phyloP scores from a whole-genome alignment of 805 yeast genomes.

The Saturnispora besseyi region DNA sequence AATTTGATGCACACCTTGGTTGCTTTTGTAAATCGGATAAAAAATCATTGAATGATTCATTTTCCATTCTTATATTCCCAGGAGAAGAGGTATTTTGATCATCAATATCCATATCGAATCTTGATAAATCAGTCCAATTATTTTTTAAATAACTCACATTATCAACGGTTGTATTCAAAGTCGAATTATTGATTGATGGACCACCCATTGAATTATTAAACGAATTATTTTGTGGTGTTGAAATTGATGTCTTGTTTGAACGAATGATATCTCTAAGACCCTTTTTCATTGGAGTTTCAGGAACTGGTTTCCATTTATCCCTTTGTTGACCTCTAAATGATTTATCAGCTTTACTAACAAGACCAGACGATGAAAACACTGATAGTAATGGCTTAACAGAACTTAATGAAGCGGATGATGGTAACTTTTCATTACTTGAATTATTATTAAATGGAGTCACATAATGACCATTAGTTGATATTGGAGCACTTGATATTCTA shows the following conservation, averaged over 20 bases:
- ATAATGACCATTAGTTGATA: slow-evolving; percentile 4
- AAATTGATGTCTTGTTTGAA: slow-evolving; percentile 9
- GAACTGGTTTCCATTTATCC: slow-evolving; percentile 31
- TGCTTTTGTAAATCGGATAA: slow-evolving; percentile 34
- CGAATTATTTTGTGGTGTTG: slow-evolving; percentile 6
- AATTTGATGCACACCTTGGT: slow-evolving; percentile 23
- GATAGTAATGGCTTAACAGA: slow-evolving; percentile 79
- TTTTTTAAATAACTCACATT: slow-evolving; percentile 7
- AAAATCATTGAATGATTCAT: slow-evolving; percentile 18
- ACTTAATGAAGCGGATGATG: slow-evolving; percentile 50
- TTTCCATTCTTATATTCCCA: slow-evolving; percentile 14
- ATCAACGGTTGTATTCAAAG: slow-evolving; percentile 3
- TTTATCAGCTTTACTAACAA: slow-evolving; percentile 46
- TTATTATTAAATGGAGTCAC: slow-evolving; percentile 3
- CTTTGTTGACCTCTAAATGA: slow-evolving; percentile 30
- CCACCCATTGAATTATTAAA: slow-evolving; percentile 4
- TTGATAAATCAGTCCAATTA: slow-evolving; percentile 1
- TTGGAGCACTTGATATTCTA: slow-evolving; percentile 4
- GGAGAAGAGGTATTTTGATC: slow-evolving; percentile 20
- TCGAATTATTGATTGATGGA: not conserved
- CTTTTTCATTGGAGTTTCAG: slow-evolving; percentile 57
- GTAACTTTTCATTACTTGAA: not conserved
- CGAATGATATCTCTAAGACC: slow-evolving; percentile 29
- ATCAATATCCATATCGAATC: slow-evolving; percentile 17
- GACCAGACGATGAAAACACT: slow-evolving; percentile 70